These are phyloP conservation scores for Nothophytophthora sp. DNA, from an alignment of 352 stramenopile species.

Conservation along the genomic window DNA sequence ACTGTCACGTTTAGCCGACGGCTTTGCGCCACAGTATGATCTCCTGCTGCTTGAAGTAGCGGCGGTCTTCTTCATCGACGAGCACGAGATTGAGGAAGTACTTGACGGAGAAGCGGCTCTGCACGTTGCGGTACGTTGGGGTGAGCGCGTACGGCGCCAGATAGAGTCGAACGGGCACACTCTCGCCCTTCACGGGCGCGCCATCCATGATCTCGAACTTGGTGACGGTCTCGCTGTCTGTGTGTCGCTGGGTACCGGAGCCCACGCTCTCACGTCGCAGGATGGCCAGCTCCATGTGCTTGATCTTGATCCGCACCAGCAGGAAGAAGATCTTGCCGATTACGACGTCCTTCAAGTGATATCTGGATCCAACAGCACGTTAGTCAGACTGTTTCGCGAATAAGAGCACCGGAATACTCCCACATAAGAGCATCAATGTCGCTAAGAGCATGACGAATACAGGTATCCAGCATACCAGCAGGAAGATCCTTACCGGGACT, in stretches of 20 bases:
- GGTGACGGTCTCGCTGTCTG: slow-evolving; percentile 96
- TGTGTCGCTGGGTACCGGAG: slow-evolving; percentile 74
- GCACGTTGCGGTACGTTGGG: slow-evolving; percentile 88
- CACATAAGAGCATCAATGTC: background rate
- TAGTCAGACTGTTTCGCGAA: no score
- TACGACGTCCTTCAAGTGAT: slow-evolving; percentile 96
- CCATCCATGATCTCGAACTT: slow-evolving; percentile 99
- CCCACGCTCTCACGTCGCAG: slow-evolving; percentile 95
- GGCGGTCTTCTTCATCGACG: slow-evolving; percentile 98
- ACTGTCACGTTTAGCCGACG: slow-evolving; percentile 28
- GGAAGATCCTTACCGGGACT: slow-evolving; percentile 92
- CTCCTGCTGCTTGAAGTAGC: slow-evolving; percentile 99
- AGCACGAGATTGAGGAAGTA: slow-evolving; percentile 99
- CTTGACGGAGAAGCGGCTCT: slow-evolving; percentile 93
- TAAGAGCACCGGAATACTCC: no score
- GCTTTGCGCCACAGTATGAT: slow-evolving; percentile 95
- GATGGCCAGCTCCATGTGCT: slow-evolving; percentile 99
- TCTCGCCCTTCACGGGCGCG: slow-evolving; percentile 95
- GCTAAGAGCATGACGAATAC: background rate
- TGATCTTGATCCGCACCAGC: slow-evolving; percentile 99
- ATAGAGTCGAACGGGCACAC: slow-evolving; percentile 97
- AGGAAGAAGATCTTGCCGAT: slow-evolving; percentile 98
- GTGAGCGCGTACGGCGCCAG: slow-evolving; percentile 90
- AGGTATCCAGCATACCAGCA: no score
- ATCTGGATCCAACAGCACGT: slow-evolving; percentile 32